Evolutionary conservation across 441 rosid genomes (phyloP).

Genomic region (Melastoma candidum): DNA sequence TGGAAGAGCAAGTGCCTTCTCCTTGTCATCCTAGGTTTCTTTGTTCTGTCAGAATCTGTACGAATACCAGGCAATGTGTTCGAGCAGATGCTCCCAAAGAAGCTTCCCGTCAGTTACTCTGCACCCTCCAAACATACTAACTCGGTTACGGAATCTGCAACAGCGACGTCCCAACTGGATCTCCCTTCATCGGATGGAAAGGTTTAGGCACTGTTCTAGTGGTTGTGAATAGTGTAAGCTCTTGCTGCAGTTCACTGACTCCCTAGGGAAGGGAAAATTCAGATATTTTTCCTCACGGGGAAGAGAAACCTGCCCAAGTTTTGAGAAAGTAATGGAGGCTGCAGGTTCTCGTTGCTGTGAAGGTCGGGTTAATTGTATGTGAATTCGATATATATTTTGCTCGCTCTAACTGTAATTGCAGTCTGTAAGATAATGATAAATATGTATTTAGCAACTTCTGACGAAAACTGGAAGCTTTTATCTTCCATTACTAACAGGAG

Average conservation of each 20-base stretch:
- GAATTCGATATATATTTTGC: too few relatives aligned
- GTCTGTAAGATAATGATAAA: too few relatives aligned
- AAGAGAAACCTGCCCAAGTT: too few relatives aligned
- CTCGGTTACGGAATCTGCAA: conserved; percentile 35
- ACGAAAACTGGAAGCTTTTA: too few relatives aligned
- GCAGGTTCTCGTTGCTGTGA: too few relatives aligned
- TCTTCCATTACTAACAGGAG: too few relatives aligned
- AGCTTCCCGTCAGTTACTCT: conserved; percentile 63
- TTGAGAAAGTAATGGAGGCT: too few relatives aligned
- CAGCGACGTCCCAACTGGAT: conserved; percentile 24
- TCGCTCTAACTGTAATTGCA: too few relatives aligned
- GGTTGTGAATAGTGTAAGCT: neutral
- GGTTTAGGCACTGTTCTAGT: conserved; percentile 23
- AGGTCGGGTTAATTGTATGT: too few relatives aligned
- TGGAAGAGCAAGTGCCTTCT: conserved; percentile 33
- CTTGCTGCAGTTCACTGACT: neutral
- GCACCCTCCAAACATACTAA: conserved; percentile 90
- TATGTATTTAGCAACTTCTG: too few relatives aligned
- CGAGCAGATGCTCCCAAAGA: conserved; percentile 90
- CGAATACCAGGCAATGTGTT: conserved; percentile 53
- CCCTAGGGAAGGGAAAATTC: conserved; percentile 7
- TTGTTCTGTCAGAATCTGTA: conserved; percentile 37
- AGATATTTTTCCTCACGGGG: neutral
- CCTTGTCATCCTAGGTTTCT: conserved; percentile 24
- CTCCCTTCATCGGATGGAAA: conserved; percentile 46